Base-by-base conservation (phyloP, 1,284 basidiomycete species). In the Meira miltonrushii region DNA sequence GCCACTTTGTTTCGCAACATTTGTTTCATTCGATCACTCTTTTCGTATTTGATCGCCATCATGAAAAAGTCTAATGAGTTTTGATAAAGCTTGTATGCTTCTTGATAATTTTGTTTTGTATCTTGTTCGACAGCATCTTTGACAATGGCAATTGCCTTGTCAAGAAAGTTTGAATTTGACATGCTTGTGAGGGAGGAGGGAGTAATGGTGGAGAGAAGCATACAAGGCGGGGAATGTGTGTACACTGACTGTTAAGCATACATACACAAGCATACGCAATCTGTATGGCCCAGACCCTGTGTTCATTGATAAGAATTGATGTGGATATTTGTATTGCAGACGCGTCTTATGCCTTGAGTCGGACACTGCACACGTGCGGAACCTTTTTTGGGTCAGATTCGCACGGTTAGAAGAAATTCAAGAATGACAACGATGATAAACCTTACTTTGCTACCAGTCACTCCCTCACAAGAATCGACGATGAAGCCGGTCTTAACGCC, bases 31-130 rank as follows among this genome's bases (percentile, higher is more conserved):
- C 89, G 91, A 61, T 92, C 90, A 79, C 97, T 97, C 85, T 91
- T 94, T 82, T 96, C 92, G 79, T 93, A 89, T 79, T 88, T 89
- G 80, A 87, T 83, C 5, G 85, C 85, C 81, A 97, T 88, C 88
- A 97, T 92, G 79, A 98, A 98, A 81, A 95, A 98, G 79, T 98
- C 94, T 60, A 98, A 84, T 2, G 91, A 85, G 83, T 97, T 95
- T 81, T 90, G 88, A 58, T 75, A 80, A 69, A 87, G 86, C 81
- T 90, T 93, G 84, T 91, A 94, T 17, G 93, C 92, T 76, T 94
- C 92, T 47, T 85, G 82, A 80, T 96, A 98, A 80, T 96, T 91
- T 80, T 90, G 88, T 79, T 92, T 92, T 68, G 85, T 84, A 81
- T 98, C 94, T 71, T 91, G 89, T 68, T 96, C 92, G 78, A 97